Conservation (phyloP, 441 rosid genomes). For the Populus hybrid region DNA sequence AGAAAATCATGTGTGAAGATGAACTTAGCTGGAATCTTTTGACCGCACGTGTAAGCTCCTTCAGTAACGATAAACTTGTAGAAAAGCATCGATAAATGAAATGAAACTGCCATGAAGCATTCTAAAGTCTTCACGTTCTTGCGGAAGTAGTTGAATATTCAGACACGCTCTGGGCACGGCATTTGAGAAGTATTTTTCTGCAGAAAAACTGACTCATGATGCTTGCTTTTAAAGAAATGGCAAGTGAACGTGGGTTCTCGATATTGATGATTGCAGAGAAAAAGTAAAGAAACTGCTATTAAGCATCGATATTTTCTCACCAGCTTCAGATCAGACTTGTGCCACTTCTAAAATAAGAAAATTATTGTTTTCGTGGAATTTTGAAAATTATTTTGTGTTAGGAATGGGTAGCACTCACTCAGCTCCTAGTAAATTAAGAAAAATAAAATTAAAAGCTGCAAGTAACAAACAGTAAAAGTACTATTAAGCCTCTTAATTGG, state of each 20-base stretch:
- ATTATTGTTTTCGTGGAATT: not conserved
- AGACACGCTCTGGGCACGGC: not conserved
- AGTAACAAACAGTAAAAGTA: not conserved
- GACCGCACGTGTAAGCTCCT: constrained; percentile 24
- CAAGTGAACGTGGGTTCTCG: not conserved
- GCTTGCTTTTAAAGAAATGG: not conserved
- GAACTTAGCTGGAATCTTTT: constrained; percentile 28
- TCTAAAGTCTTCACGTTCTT: not conserved
- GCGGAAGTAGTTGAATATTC: not conserved
- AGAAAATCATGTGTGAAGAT: constrained; percentile 19
- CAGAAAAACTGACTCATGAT: not conserved
- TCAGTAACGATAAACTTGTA: constrained; percentile 1
- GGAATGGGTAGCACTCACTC: too few species aligned
- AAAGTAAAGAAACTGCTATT: not conserved
- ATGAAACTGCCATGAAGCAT: constrained; percentile 19
- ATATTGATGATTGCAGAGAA: not conserved
- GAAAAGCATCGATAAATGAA: constrained; percentile 8
- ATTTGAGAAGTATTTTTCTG: not conserved
- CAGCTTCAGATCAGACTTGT: not conserved
- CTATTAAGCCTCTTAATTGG: not conserved
- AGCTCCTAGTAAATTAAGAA: too few species aligned
- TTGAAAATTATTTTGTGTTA: too few species aligned
- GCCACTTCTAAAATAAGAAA: not conserved
- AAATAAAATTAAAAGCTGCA: not conserved
- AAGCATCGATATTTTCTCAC: not conserved